Percentiles rank a stretch among this genome's conserved stretches.
Evolutionary conservation across 306 rosid species (phyloP).

Genomic region (Trifolium pratense): DNA sequence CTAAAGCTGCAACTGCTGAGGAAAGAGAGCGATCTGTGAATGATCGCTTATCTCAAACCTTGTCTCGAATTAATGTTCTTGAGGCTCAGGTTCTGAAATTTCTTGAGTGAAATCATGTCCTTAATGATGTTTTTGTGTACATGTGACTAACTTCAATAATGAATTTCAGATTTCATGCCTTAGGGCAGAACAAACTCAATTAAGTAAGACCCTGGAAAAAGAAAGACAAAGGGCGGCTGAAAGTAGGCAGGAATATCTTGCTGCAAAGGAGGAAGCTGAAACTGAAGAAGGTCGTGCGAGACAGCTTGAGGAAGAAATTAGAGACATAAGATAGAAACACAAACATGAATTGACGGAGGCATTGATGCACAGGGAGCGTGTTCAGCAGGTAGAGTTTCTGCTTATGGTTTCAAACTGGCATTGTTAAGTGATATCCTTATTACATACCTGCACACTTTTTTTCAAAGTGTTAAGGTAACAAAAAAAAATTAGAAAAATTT

Average conservation of each 20-base stretch:
- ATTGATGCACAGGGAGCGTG: conserved; percentile 77
- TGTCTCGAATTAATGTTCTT: conserved; percentile 95
- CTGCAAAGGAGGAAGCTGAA: conserved; percentile 97
- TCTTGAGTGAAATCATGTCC: conserved; percentile 34
- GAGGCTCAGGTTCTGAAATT: conserved; percentile 92
- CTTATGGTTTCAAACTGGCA: conserved; percentile 23
- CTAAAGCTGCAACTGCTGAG: conserved; percentile 94
- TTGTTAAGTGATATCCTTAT: conserved; percentile 13
- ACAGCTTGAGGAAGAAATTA: conserved; percentile 89
- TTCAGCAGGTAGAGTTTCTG: conserved; percentile 81
- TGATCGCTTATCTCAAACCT: conserved; percentile 93
- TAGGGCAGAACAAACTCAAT: conserved; percentile 92
- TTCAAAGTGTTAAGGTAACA: too few species aligned
- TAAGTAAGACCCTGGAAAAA: conserved; percentile 94
- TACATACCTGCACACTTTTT: too few species aligned
- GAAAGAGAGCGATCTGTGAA: conserved; percentile 91
- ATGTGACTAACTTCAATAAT: conserved; percentile 42
- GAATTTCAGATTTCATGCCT: conserved; percentile 91
- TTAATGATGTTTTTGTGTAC: conserved; percentile 21
- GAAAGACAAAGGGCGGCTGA: conserved; percentile 99
- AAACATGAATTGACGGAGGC: conserved; percentile 94
- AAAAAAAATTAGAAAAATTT: too few species aligned
- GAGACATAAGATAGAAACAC: conserved; percentile 79
- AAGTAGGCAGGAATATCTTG: conserved; percentile 96
- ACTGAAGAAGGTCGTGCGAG: conserved; percentile 90